These are phyloP conservation scores for Coniosporium tulheliwenetii DNA, from an alignment of 2,329 filamentous ascomycete genomes.

Conservation along the genomic window DNA sequence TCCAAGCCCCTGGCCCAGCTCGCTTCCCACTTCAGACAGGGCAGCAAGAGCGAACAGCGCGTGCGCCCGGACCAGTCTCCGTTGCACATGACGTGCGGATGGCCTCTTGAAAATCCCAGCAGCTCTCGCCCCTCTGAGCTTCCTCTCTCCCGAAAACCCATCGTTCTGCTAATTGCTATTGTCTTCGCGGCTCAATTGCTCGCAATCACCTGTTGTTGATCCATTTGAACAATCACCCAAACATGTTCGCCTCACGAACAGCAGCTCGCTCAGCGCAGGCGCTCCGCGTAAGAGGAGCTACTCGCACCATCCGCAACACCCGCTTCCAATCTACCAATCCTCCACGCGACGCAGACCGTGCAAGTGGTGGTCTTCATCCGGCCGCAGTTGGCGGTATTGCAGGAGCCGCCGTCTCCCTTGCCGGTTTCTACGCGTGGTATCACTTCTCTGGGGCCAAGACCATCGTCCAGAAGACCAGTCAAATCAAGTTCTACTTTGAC, in stretches of 20 bases:
- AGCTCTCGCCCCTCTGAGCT: too few relatives aligned
- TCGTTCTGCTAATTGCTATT: too few relatives aligned
- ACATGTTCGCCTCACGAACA: conserved; percentile 13
- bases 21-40: too few relatives aligned
- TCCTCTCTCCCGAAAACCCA: too few relatives aligned
- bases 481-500: conserved; percentile 46
- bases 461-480: conserved; percentile 32
- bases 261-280: conserved; percentile 9
- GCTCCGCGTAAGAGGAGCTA: conserved; percentile 3
- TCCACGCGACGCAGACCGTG: conserved; percentile 7
- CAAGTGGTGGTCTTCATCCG: conserved; percentile 15
- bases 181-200: too few relatives aligned
- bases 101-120: too few relatives aligned
- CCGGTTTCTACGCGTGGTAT: conserved; percentile 36
- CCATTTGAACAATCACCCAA: neutral
- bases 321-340: conserved; percentile 15
- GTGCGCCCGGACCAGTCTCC: too few relatives aligned
- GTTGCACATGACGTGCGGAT: too few relatives aligned
- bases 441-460: conserved; percentile 35
- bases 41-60: too few relatives aligned
- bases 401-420: conserved; percentile 31
- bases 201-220: neutral
- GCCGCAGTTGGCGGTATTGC: conserved; percentile 32
- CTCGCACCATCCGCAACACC: conserved; percentile 6
- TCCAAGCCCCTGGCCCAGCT: too few relatives aligned